Conservation (phyloP, 768 basidiomycete species). For the Omphalotus guepiniiformis region DNA sequence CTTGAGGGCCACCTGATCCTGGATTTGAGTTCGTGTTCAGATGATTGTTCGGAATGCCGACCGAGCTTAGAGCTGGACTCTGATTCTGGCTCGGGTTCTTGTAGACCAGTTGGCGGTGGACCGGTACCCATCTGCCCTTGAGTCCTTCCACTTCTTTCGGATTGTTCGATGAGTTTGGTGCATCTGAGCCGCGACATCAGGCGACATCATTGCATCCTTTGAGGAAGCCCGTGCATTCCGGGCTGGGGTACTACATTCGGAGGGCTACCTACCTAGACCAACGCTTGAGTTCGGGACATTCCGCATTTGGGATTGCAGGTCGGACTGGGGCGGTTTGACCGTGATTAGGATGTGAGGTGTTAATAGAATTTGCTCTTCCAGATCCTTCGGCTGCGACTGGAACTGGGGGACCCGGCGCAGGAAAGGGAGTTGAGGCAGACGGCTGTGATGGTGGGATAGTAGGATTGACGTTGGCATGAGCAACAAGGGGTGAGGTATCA, state of each 20-base stretch:
- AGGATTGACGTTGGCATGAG: too few species aligned
- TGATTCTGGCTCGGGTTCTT: neutral
- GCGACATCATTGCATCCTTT: neutral
- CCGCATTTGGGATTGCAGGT: too few species aligned
- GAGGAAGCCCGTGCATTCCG: neutral
- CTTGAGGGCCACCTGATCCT: neutral
- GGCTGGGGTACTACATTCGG: neutral
- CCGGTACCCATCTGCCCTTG: neutral
- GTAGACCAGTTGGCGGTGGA: neutral
- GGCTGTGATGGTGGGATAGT: too few species aligned
- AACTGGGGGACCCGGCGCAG: too few species aligned
- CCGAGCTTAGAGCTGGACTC: neutral
- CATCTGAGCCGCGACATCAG: slow-evolving; percentile 6
- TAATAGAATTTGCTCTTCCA: too few species aligned
- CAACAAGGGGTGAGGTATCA: too few species aligned
- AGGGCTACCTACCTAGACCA: too few species aligned
- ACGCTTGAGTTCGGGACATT: neutral
- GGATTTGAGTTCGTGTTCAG: neutral
- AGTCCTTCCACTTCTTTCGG: neutral
- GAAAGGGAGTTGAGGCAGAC: too few species aligned
- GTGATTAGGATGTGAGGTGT: too few species aligned
- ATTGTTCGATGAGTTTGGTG: slow-evolving; percentile 5
- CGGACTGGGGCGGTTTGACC: too few species aligned
- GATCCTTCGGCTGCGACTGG: too few species aligned
- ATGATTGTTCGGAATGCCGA: too few species aligned